A percentile compares a stretch with the other conserved stretches of the same genome.
Evolutionary conservation across 106 monocot genomes (phyloP).

Genomic region (Hemerocallis citrina): DNA sequence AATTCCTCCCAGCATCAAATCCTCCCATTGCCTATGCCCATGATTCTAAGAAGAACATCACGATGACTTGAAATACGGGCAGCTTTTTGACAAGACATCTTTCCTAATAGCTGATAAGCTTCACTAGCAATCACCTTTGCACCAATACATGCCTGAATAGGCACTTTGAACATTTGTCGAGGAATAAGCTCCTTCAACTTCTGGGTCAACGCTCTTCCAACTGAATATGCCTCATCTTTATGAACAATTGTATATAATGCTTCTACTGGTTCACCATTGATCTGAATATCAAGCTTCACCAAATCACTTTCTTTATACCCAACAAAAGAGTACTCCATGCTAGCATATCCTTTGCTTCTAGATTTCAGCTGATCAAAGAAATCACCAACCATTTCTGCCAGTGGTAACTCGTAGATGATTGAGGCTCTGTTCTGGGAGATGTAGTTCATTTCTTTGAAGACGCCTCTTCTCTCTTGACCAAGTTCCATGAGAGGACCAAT

Average conservation of each 20-base stretch:
- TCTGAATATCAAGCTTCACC: slow-evolving; percentile 89
- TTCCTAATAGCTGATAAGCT: slow-evolving; percentile 92
- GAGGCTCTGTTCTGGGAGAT: slow-evolving; percentile 84
- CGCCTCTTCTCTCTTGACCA: slow-evolving; percentile 94
- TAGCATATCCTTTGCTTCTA: slow-evolving; percentile 97
- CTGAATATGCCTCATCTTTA: slow-evolving; percentile 93
- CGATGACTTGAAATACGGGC: too few species aligned
- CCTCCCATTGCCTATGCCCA: too few species aligned
- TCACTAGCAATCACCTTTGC: slow-evolving; percentile 97
- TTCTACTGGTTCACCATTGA: slow-evolving; percentile 92
- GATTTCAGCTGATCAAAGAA: slow-evolving; percentile 98
- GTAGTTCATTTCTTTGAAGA: slow-evolving; percentile 90
- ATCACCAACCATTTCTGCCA: slow-evolving; percentile 99
- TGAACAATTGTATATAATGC: slow-evolving; percentile 93
- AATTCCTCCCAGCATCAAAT: too few species aligned
- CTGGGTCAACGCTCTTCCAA: slow-evolving; percentile 88
- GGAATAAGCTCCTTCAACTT: slow-evolving; percentile 96
- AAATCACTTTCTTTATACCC: slow-evolving; percentile 93
- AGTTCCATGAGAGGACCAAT: slow-evolving; percentile 97
- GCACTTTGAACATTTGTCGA: slow-evolving; percentile 97
- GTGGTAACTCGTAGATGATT: slow-evolving; percentile 72
- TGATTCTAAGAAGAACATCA: too few species aligned
- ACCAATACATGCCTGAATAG: slow-evolving; percentile 96
- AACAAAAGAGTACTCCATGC: slow-evolving; percentile 96
- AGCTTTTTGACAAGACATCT: slow-evolving; percentile 91